A percentile compares a stretch with the other conserved stretches of the same genome.
Conservation (phyloP, 2,329 filamentous ascomycete genomes). For the Coniochaeta sp. region DNA sequence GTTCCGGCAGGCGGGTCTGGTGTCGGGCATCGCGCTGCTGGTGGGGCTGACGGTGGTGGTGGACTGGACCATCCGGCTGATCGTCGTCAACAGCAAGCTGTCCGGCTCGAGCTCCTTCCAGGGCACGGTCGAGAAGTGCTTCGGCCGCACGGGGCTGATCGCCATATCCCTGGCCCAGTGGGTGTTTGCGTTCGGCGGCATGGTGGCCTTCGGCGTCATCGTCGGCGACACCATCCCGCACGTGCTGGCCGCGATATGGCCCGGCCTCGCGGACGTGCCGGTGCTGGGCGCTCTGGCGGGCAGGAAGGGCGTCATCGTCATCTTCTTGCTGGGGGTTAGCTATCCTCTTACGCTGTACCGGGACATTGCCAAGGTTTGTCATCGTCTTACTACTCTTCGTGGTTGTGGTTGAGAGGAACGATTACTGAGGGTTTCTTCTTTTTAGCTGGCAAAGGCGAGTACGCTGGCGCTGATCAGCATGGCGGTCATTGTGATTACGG, state of each 20-base stretch:
- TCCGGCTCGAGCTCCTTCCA: constrained; percentile 93
- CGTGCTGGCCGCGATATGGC: constrained; percentile 77
- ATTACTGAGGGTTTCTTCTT: background rate
- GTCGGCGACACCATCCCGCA: constrained; percentile 94
- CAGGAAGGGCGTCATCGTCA: constrained; percentile 74
- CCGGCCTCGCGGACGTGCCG: constrained; percentile 61
- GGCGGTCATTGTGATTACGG: constrained; percentile 79
- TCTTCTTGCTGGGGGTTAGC: constrained; percentile 79
- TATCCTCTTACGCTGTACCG: constrained; percentile 90
- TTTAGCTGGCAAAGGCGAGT: constrained; percentile 86
- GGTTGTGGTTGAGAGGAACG: background rate
- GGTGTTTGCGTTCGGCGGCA: constrained; percentile 97
- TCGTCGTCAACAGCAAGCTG: constrained; percentile 95
- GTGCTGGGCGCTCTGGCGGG: constrained; percentile 79
- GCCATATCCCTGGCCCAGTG: constrained; percentile 89
- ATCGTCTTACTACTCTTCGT: background rate
- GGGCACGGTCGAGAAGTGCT: constrained; percentile 92
- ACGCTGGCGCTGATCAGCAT: constrained; percentile 90
- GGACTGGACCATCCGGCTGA: constrained; percentile 96
- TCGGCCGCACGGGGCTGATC: constrained; percentile 78
- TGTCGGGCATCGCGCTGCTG: constrained; percentile 72
- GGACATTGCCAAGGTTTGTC: constrained; percentile 85
- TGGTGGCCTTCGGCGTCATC: constrained; percentile 97
- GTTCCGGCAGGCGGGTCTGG: constrained; percentile 83
- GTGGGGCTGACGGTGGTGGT: constrained; percentile 73